Conservation (phyloP, 352 stramenopile species). For the Pythium biforme region DNA sequence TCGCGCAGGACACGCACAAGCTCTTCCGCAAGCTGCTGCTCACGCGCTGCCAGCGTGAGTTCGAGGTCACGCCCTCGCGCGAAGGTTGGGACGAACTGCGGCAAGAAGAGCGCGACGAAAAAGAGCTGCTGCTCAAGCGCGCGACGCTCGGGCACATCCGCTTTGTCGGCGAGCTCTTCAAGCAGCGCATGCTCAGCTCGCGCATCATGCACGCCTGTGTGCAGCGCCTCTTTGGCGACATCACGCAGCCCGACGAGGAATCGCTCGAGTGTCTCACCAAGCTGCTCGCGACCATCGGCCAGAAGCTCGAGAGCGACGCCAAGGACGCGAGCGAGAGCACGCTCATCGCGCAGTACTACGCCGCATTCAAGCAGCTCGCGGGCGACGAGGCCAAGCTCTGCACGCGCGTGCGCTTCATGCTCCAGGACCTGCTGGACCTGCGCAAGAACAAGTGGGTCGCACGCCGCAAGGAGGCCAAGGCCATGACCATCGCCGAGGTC, state of each 20-base stretch:
- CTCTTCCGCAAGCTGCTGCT: conserved; percentile 94
- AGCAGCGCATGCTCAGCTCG: conserved; percentile 93
- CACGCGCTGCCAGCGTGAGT: conserved; percentile 93
- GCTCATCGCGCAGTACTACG: conserved; percentile 74
- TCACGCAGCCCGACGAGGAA: conserved; percentile 90
- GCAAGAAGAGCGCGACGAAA: conserved; percentile 59
- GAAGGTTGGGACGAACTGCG: conserved; percentile 60
- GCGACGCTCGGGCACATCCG: conserved; percentile 91
- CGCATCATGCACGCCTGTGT: conserved; percentile 95
- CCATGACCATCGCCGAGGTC: conserved; percentile 82
- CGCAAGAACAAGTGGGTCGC: conserved; percentile 76
- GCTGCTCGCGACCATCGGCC: conserved; percentile 92
- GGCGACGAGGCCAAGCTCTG: conserved; percentile 62
- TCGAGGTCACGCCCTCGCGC: conserved; percentile 85
- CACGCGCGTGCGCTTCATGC: conserved; percentile 82
- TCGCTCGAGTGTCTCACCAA: conserved; percentile 95
- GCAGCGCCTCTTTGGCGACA: conserved; percentile 70
- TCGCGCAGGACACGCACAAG: conserved; percentile 80
- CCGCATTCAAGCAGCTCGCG: conserved; percentile 64
- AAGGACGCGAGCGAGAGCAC: conserved; percentile 49
- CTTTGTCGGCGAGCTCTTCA: conserved; percentile 97
- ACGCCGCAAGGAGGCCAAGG: conserved; percentile 78
- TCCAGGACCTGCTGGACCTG: conserved; percentile 77
- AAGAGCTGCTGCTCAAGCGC: conserved; percentile 80
- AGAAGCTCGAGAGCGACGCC: conserved; percentile 74